Base-by-base conservation (phyloP, 768 basidiomycete species). In the Dioszegia crocea region DNA sequence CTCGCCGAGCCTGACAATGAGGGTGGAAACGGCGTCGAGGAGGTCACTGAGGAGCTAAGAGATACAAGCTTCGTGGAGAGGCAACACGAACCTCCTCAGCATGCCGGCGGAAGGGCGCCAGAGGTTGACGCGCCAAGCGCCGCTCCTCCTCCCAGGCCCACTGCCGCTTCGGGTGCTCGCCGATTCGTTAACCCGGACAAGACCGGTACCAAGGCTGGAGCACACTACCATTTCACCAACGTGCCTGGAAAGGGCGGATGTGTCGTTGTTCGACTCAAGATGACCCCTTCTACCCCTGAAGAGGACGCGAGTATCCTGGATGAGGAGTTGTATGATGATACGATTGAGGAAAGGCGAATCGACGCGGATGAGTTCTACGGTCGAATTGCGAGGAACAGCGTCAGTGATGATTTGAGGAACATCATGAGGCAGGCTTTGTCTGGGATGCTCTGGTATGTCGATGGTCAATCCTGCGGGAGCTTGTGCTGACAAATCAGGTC, bases 351-450 rank as follows among this genome's bases (percentile, higher is more conserved):
- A 74, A 82, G 96, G 44, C 82, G 93, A 50, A 83, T 87, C 64
- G 96, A 99, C 75, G 91, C 92, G 5, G 91, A 98, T 74, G 96
- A 99, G 78, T 99, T 99, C 74, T 99, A 97, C 77, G 81, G 82
- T 39, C 81, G 83, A 4, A 82, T 98, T 54, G 85, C 86, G 39
- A 82, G 86, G 64, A 91, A 91, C 3, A 85, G 88, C 14, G 86
- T 94, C 71, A 89, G 84, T 68, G 91, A 96, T 59, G 96, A 99
- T 78, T 79, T 98, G 67, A 86, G 85, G 75, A 93, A 94, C 76
- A 88, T 99, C 65, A 96, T 90, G 90, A 82, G 96, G 62, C 96
- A 98, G 78, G 96, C 93, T 21, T 79, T 99, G 48, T 85, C 85
- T 21, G 96, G 96, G 11, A 98, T 99, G 96, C 79, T 99, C 52